Evolutionary conservation across 192 early-diverging fungal species (phyloP).

Genomic region (Gryganskiella cystojenkinii): DNA sequence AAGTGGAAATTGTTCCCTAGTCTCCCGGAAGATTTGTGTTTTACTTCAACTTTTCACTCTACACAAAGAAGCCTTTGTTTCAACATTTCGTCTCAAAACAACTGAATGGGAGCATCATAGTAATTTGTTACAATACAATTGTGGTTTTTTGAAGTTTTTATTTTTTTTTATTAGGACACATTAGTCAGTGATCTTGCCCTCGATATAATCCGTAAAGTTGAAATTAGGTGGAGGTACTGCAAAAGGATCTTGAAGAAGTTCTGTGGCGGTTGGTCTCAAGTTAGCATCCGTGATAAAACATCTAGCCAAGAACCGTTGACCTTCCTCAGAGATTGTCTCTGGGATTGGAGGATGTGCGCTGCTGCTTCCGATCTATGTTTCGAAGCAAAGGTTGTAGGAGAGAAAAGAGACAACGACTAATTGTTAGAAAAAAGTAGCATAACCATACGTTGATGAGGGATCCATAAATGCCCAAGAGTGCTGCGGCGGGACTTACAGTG

Average conservation of each 20-base stretch:
- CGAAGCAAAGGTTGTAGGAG: constrained; percentile 62
- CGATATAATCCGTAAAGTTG: constrained; percentile 60
- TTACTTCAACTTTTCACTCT: too few relatives aligned
- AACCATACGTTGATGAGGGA: background rate
- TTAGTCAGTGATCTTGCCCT: constrained; percentile 44
- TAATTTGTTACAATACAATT: too few relatives aligned
- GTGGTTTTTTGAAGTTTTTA: background rate
- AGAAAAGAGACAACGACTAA: background rate
- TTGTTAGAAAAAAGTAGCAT: constrained; percentile 43
- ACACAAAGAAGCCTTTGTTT: too few relatives aligned
- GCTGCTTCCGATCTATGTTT: constrained; percentile 76
- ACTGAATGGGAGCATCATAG: too few relatives aligned
- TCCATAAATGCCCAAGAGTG: too few relatives aligned
- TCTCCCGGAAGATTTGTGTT: too few relatives aligned
- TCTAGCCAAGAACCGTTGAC: constrained; percentile 75
- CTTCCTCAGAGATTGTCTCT: constrained; percentile 70
- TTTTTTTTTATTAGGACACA: background rate
- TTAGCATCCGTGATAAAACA: constrained; percentile 88
- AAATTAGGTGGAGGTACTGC: constrained; percentile 62
- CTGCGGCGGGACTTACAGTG: constrained; percentile 59
- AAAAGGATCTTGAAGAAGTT: constrained; percentile 81
- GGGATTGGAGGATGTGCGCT: constrained; percentile 85
- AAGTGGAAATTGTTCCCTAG: too few relatives aligned
- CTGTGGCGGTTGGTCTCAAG: constrained; percentile 78
- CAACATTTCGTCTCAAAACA: too few relatives aligned